These are phyloP conservation scores for Gracilaria caudata DNA, from an alignment of 23 red algal genomes.

Conservation along the genomic window DNA sequence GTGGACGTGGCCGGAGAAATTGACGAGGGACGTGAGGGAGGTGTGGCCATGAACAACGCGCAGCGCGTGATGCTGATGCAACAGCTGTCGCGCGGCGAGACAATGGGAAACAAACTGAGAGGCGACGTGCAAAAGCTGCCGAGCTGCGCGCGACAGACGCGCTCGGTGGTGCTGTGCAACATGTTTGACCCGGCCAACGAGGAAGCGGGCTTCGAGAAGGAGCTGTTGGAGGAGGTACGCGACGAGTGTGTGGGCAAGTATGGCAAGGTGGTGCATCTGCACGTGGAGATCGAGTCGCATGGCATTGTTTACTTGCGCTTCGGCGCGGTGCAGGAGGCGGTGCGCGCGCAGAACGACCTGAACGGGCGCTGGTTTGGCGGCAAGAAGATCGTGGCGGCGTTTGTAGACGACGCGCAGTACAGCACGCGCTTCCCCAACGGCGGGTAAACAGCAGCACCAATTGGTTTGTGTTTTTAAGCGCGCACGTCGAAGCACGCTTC, in stretches of 20 bases:
- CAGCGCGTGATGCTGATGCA: conserved; percentile 86
- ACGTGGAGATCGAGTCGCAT: conserved; percentile 71
- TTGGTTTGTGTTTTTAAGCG: no score
- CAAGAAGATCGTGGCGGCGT: conserved; percentile 57
- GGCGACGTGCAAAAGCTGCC: conserved; percentile 27
- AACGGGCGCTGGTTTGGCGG: conserved; percentile 87
- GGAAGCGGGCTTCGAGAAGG: conserved; percentile 68
- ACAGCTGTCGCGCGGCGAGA: conserved; percentile 72
- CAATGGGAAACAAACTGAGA: conserved; percentile 24
- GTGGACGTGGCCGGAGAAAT: conserved; percentile 65
- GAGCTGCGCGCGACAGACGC: conserved; percentile 18
- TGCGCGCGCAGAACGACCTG: conserved; percentile 49
- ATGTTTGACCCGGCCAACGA: conserved; percentile 84
- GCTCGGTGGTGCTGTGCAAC: conserved; percentile 74
- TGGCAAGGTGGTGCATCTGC: conserved; percentile 67
- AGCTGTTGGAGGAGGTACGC: conserved; percentile 79
- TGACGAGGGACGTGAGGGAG: conserved; percentile 78
- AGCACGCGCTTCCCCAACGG: conserved; percentile 26
- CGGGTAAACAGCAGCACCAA: no score
- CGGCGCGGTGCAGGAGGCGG: conserved; percentile 17
- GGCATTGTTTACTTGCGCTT: conserved; percentile 80
- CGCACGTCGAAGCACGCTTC: background rate
- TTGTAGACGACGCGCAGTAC: conserved; percentile 65
- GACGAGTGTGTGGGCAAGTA: conserved; percentile 78
- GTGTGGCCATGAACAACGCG: conserved; percentile 60